Conservation (phyloP, 495 filamentous ascomycete species). For the Neohortaea acidophila region DNA sequence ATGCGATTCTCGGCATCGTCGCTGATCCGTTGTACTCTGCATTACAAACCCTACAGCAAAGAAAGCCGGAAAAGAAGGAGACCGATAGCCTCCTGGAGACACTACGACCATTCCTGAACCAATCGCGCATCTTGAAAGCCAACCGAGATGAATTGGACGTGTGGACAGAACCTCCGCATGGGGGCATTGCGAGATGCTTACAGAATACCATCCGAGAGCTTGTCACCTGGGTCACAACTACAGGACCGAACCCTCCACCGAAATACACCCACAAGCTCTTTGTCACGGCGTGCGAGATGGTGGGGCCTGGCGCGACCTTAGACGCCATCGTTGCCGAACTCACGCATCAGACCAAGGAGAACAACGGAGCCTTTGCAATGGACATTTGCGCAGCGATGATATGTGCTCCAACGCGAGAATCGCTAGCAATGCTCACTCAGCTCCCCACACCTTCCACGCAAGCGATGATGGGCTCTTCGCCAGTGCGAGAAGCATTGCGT, state of each 20-base stretch:
- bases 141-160: constrained; percentile 58
- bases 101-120: constrained; percentile 53
- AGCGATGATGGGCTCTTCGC: constrained; percentile 10
- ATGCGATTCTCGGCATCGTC: constrained; percentile 67
- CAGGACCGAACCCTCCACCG: constrained; percentile 47
- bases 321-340: constrained; percentile 54
- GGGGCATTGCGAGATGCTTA: constrained; percentile 47
- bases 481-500: constrained; percentile 57
- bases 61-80: constrained; percentile 50
- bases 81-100: constrained; percentile 56
- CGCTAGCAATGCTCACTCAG: constrained; percentile 25
- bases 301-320: constrained; percentile 52
- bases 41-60: constrained; percentile 54
- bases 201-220: constrained; percentile 52
- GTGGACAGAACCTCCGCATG: constrained; percentile 49
- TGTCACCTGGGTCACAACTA: constrained; percentile 52
- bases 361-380: constrained; percentile 47
- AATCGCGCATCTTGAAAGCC: constrained; percentile 47
- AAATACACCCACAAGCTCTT: constrained; percentile 70
- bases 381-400: constrained; percentile 62
- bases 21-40: constrained; percentile 61
- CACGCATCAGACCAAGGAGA: constrained; percentile 36
- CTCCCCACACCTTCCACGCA: constrained; percentile 25
- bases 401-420: constrained; percentile 43
- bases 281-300: constrained; percentile 46